Evolutionary conservation across 805 yeast genomes (phyloP), one percentile per base, ranked within the genome.

Genomic region (Lachancea lanzarotensis): DNA sequence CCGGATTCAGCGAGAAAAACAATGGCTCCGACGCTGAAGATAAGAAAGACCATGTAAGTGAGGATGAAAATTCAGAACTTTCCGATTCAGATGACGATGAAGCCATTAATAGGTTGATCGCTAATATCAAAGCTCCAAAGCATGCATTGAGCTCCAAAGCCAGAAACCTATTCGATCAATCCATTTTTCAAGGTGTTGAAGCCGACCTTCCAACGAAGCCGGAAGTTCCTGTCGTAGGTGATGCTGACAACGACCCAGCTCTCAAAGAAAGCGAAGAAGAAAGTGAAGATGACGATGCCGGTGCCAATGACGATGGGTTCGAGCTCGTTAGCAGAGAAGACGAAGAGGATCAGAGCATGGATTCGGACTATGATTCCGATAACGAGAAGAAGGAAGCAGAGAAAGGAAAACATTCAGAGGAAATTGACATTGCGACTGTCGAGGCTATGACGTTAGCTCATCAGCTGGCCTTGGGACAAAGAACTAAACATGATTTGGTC

Each of bases 381-480:
- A 79, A 72, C 42, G 84, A 79, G 59, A 62, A 56, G 43, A 69
- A 56, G 48, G 69, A 65, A 51, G 71, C 67, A 56, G 62, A 59
- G 55, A 69, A 40, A 56, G 70, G 61, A 52, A 68, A 64, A 22
- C 86, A 84, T 52, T 69, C 76, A 47, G 73, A 78, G 42, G 83
- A 79, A 48, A 80, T 87, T 40, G 95, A 87, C 51, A 71, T 90
- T 48, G 95, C 93, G 16, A 89, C 96, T 1, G 95, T 84, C 1
- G 95, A 89, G 63, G 96, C 96, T 4, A 93, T 93, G 99, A 93
- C 98, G 0, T 70, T 93, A 56, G 98, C 98, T 0, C 99, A 93
- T 62, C 89, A 93, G 66, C 73, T 93, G 33, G 98, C 98, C 0
- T 66, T 88, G 20, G 96, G 96, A 9, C 89, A 87, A 57, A 84